These are phyloP conservation scores for Penicillium salamii DNA, from an alignment of 495 filamentous ascomycete genomes.

Conservation along the genomic window DNA sequence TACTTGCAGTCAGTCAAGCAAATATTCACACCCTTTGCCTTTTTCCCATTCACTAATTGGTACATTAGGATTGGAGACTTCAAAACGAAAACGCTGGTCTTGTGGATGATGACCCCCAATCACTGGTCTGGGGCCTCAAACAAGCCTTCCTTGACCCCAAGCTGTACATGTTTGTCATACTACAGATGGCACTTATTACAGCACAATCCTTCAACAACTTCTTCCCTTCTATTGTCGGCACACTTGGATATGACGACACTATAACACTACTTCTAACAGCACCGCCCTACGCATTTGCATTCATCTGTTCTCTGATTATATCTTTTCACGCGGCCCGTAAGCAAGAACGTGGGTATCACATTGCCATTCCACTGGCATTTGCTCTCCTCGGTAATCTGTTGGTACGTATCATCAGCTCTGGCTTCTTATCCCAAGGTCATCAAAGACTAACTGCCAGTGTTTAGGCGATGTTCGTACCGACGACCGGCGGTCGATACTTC, in stretches of 20 bases:
- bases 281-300: slow-evolving; percentile 8
- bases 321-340: slow-evolving; percentile 8
- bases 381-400: slow-evolving; percentile 9
- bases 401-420: background rate
- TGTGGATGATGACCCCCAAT: slow-evolving; percentile 4
- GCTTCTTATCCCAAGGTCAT: background rate
- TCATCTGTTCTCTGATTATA: slow-evolving; percentile 1
- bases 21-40: background rate
- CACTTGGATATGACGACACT: slow-evolving; percentile 59
- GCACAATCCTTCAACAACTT: slow-evolving; percentile 53
- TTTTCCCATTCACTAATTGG: background rate
- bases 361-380: slow-evolving; percentile 7
- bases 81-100: slow-evolving; percentile 13
- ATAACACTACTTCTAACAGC: slow-evolving; percentile 35
- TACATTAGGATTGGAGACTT: slow-evolving; percentile 10
- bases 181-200: slow-evolving; percentile 12
- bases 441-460: background rate
- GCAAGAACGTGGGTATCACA: slow-evolving; percentile 7
- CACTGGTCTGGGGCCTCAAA: slow-evolving; percentile 10
- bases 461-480: slow-evolving; percentile 8
- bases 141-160: slow-evolving; percentile 11
- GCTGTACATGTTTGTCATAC: slow-evolving; percentile 11
- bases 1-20: slow-evolving; percentile 7
- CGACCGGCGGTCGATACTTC: slow-evolving; percentile 7
- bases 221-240: slow-evolving; percentile 75